Evolutionary conservation across 805 yeast species (phyloP), one percentile per base, ranked within the genome.

Genomic region (Cyberlindnera saturnus): DNA sequence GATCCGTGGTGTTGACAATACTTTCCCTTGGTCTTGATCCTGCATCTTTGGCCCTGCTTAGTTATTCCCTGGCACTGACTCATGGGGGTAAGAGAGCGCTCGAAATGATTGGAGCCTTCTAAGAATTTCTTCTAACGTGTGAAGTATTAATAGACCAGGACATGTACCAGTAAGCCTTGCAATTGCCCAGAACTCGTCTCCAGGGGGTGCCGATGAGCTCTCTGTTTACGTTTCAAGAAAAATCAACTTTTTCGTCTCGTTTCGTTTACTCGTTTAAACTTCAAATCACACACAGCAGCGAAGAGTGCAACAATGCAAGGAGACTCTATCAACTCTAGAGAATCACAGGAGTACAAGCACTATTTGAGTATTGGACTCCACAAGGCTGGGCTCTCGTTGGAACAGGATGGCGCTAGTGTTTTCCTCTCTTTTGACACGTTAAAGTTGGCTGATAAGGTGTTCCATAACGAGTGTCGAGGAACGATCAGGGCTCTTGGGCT

Each of bases 31-130:
- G 51, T 48, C 5, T 6, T 16, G 13, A 49, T 38, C 35, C 42
- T 47, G 32, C 62, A 57, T 10, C 48, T 49, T 9, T 28, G 19
- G 1, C 44, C 42, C 5, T 37, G 36, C n/a, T 18, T 43, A 5
- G 60, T 53, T 9, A 19, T 39, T 1, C 58, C 61, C 4, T 13
- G n/a, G 16, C 61, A 57, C 30, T 50, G 59, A 36, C 26, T 40
- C 39, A 35, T 35, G 2, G 3, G 28, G 28, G 11, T 23, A 23
- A 5, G 6, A 23, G 28, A 2, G 28, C 28, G 9, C 28, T 23
- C 11, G 23, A 20, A 20, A 23, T 6, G 9, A 23, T 23, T 9
- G 28, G 9, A 3, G 11, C 4, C 28, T 9, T 23, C 23, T 19
- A 19, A 19, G 11, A 8, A 23, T 23, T 23, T 23, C 11, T 10